Conservation (phyloP, 169 alveolate genomes). For the Plasmodium gallinaceum region DNA sequence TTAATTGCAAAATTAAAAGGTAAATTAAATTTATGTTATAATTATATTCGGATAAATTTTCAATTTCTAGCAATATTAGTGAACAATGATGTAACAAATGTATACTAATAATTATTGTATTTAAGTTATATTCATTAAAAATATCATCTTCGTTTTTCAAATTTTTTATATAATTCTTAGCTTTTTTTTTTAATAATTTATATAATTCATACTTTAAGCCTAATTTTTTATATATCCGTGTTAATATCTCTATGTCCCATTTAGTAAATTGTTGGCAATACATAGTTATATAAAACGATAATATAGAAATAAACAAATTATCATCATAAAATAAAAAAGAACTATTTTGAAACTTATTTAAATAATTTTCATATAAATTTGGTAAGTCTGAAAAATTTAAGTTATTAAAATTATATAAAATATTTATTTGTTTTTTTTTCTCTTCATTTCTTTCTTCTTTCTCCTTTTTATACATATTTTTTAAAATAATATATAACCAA, state of each 20-base stretch:
- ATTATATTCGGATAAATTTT: slow-evolving; percentile 24
- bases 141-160: slow-evolving; percentile 25
- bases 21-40: slow-evolving; percentile 25
- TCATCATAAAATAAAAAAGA: slow-evolving; percentile 48
- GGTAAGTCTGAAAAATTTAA: slow-evolving; percentile 32
- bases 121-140: slow-evolving; percentile 9
- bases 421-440: slow-evolving; percentile 32
- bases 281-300: slow-evolving; percentile 23
- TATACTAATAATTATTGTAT: slow-evolving; percentile 42
- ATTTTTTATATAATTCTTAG: slow-evolving; percentile 15
- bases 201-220: slow-evolving; percentile 61
- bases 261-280: slow-evolving; percentile 32
- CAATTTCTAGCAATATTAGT: slow-evolving; percentile 39
- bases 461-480: slow-evolving; percentile 22
- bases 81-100: slow-evolving; percentile 63
- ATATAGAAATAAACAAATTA: slow-evolving; percentile 19
- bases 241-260: slow-evolving; percentile 27
- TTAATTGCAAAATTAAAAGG: slow-evolving; percentile 55
- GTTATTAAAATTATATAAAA: slow-evolving; percentile 32
- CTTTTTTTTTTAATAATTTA: slow-evolving; percentile 16
- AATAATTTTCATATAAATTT: slow-evolving; percentile 39
- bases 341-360: slow-evolving; percentile 13
- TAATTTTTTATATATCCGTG: slow-evolving; percentile 32
- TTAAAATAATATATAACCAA: slow-evolving; percentile 1
- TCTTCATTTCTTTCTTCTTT: slow-evolving; percentile 3